phyloP scores from a whole-genome alignment of 208 protist genomes.

The Trypanosoma boissoni region DNA sequence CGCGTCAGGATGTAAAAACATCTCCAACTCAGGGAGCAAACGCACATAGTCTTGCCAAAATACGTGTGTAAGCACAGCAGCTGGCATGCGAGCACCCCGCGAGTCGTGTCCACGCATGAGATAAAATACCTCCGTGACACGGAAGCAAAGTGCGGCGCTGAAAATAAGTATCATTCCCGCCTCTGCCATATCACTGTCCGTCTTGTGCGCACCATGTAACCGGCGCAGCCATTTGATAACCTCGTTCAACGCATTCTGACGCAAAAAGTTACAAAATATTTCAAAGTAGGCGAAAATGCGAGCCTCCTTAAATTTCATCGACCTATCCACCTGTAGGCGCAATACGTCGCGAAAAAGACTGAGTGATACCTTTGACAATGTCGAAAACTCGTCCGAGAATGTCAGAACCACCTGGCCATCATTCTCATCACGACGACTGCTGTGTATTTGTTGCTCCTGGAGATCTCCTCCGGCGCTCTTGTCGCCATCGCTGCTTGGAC shows the following conservation, averaged over 20 bases:
- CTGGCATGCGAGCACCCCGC: slow-evolving; percentile 74
- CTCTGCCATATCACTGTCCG: slow-evolving; percentile 66
- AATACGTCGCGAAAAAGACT: slow-evolving; percentile 85
- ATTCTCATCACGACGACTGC: slow-evolving; percentile 14
- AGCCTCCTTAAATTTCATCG: slow-evolving; percentile 82
- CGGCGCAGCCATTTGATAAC: slow-evolving; percentile 82
- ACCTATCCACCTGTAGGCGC: slow-evolving; percentile 61
- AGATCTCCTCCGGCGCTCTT: background rate
- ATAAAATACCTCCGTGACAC: slow-evolving; percentile 87
- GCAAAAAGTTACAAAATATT: slow-evolving; percentile 77
- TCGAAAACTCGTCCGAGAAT: slow-evolving; percentile 74
- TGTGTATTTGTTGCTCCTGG: slow-evolving; percentile 19
- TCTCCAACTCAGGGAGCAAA: slow-evolving; percentile 75
- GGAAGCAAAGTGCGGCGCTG: slow-evolving; percentile 79
- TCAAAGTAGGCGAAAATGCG: slow-evolving; percentile 78
- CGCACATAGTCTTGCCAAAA: slow-evolving; percentile 92
- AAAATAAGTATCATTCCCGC: slow-evolving; percentile 87
- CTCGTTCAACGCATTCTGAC: slow-evolving; percentile 77
- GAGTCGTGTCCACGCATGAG: slow-evolving; percentile 59
- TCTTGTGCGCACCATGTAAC: slow-evolving; percentile 77
- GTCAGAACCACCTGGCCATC: background rate
- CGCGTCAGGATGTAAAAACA: slow-evolving; percentile 55
- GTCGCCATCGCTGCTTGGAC: background rate
- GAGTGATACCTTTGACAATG: slow-evolving; percentile 64
- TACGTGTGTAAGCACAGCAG: slow-evolving; percentile 60